Percentiles rank a stretch among this genome's conserved stretches.
Evolutionary conservation across 768 basidiomycete genomes (phyloP).

Genomic region (Tricholoma hemisulphureum): DNA sequence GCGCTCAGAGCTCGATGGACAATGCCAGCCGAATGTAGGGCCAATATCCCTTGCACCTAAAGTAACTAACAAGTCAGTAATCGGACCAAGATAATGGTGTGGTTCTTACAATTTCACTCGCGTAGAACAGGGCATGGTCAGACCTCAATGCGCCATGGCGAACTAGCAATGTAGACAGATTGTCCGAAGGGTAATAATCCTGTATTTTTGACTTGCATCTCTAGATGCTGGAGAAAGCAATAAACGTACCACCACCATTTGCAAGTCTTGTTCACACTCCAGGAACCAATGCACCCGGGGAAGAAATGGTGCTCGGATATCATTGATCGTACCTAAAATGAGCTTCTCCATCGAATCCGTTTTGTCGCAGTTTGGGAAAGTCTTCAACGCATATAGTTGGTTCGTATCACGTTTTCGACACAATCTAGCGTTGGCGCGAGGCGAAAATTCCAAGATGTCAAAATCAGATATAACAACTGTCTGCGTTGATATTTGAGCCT

Average conservation of each 20-base stretch:
- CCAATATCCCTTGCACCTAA: constrained; percentile 42
- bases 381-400: constrained; percentile 31
- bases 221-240: no score
- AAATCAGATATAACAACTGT: constrained; percentile 32
- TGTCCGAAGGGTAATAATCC: constrained; percentile 35
- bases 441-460: constrained; percentile 23
- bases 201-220: constrained; percentile 11
- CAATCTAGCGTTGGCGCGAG: constrained; percentile 12
- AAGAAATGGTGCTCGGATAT: constrained; percentile 37
- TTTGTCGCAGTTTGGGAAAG: constrained; percentile 15
- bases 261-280: constrained; percentile 36
- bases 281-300: constrained; percentile 40
- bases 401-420: constrained; percentile 31
- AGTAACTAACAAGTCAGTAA: not conserved
- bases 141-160: constrained; percentile 34
- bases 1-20: constrained; percentile 48
- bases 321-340: constrained; percentile 35
- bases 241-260: constrained; percentile 41
- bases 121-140: constrained; percentile 40
- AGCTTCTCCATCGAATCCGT: constrained; percentile 37
- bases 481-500: constrained; percentile 15
- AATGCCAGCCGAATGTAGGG: constrained; percentile 46
- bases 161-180: constrained; percentile 21
- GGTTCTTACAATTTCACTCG: constrained; percentile 46
- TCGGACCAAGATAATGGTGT: not conserved